Evolutionary conservation across 345 rosid species (phyloP).

Genomic region (Eucalyptus albens): DNA sequence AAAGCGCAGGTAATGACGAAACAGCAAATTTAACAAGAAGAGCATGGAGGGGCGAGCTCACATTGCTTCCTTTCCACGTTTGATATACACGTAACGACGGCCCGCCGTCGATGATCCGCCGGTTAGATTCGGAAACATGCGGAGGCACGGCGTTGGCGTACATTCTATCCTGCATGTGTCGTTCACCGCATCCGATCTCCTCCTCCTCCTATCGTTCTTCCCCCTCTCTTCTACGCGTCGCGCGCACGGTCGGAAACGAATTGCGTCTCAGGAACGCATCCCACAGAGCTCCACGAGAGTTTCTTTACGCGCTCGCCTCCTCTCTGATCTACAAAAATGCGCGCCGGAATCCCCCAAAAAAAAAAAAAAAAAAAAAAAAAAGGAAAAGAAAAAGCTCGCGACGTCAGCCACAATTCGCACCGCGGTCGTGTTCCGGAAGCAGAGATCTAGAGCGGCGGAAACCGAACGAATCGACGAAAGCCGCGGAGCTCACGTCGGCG

Average conservation of each 20-base stretch:
- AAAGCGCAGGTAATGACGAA: not conserved
- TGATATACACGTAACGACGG: conserved; percentile 35
- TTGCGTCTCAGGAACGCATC: not conserved
- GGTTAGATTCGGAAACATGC: conserved; percentile 26
- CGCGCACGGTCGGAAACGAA: not conserved
- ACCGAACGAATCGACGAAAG: not conserved
- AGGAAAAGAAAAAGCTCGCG: not conserved
- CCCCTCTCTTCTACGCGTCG: not conserved
- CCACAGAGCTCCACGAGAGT: not conserved
- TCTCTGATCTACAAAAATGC: not conserved
- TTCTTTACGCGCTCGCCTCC: not conserved
- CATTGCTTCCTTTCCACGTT: conserved; percentile 68
- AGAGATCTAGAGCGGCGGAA: not conserved
- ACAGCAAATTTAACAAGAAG: not conserved
- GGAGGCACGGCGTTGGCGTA: conserved; percentile 9
- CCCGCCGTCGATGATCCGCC: conserved; percentile 10
- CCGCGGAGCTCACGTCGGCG: not conserved
- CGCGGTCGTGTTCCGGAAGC: not conserved
- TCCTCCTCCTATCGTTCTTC: not conserved
- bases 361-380: accelerated
- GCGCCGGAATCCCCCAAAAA: not conserved
- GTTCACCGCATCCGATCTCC: not conserved
- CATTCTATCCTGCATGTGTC: not conserved
- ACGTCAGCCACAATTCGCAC: not conserved
- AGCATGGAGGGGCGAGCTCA: not conserved